phyloP scores from a whole-genome alignment of 208 protist species.

The Herpetomonas tarakana region DNA sequence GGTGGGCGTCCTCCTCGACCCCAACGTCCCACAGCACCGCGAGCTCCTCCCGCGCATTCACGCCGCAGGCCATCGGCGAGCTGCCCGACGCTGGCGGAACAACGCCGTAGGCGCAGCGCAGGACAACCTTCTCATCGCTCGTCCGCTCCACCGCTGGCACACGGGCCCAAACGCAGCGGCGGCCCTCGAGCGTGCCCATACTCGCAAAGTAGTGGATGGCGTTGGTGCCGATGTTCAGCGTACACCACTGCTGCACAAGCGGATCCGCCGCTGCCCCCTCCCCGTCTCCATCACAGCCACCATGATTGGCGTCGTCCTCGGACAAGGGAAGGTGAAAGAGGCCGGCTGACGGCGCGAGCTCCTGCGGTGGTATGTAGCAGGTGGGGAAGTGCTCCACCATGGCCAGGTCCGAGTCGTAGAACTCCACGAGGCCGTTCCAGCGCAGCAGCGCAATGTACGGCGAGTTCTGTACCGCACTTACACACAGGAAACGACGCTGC shows the following conservation, averaged over 20 bases:
- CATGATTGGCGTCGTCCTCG: slow-evolving; percentile 5
- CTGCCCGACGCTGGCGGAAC: slow-evolving; percentile 43
- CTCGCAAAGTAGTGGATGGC: slow-evolving; percentile 63
- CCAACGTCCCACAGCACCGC: slow-evolving; percentile 51
- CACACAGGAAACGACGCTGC: slow-evolving; percentile 36
- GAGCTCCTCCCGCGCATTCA: slow-evolving; percentile 27
- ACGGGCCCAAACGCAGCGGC: slow-evolving; percentile 40
- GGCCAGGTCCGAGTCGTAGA: slow-evolving; percentile 38
- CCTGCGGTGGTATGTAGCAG: slow-evolving; percentile 29
- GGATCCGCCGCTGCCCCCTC: background rate
- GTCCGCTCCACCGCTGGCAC: slow-evolving; percentile 31
- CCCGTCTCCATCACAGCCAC: background rate
- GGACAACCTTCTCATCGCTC: slow-evolving; percentile 28
- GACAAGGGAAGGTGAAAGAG: background rate
- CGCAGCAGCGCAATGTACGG: slow-evolving; percentile 50
- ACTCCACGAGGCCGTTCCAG: slow-evolving; percentile 62
- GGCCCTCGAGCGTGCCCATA: slow-evolving; percentile 32
- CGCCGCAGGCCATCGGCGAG: slow-evolving; percentile 47
- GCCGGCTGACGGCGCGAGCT: slow-evolving; percentile 11
- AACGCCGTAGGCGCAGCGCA: slow-evolving; percentile 40
- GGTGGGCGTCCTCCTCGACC: slow-evolving; percentile 54
- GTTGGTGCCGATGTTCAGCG: slow-evolving; percentile 11
- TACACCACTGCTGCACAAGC: slow-evolving; percentile 37
- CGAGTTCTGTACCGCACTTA: slow-evolving; percentile 64
- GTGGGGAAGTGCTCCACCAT: slow-evolving; percentile 22